phyloP scores from a whole-genome alignment of 2,329 filamentous ascomycete species.

The Nothopassalora personata region DNA sequence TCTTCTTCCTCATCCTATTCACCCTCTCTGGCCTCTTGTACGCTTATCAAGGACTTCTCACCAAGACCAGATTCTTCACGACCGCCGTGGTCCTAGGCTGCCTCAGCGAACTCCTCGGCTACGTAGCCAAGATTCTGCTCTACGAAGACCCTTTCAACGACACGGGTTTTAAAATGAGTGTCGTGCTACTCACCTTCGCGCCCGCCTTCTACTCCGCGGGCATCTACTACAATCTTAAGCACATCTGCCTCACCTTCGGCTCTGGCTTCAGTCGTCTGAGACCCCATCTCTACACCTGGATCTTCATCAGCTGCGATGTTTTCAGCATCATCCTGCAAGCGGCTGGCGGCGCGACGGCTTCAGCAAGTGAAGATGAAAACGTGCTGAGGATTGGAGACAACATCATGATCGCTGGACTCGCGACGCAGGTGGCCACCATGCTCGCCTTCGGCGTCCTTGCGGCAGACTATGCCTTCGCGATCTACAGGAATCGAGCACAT shows the following conservation, averaged over 20 bases:
- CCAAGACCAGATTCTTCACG: slow-evolving; percentile 38
- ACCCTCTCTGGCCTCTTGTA: slow-evolving; percentile 30
- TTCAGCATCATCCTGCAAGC: slow-evolving; percentile 56
- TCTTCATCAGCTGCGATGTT: slow-evolving; percentile 57
- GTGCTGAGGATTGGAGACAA: slow-evolving; percentile 47
- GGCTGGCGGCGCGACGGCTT: slow-evolving; percentile 53
- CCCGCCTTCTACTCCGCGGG: slow-evolving; percentile 44
- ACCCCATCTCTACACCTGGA: slow-evolving; percentile 42
- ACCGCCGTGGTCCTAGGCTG: slow-evolving; percentile 39
- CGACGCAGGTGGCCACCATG: slow-evolving; percentile 52
- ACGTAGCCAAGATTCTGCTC: slow-evolving; percentile 40
- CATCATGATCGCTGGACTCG: slow-evolving; percentile 55
- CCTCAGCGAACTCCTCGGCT: slow-evolving; percentile 40
- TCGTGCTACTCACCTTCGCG: slow-evolving; percentile 41
- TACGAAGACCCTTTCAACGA: slow-evolving; percentile 40
- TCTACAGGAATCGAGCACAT: slow-evolving; percentile 16
- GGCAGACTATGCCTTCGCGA: slow-evolving; percentile 32
- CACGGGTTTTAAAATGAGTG: slow-evolving; percentile 39
- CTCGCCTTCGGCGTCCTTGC: slow-evolving; percentile 43
- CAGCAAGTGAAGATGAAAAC: slow-evolving; percentile 40
- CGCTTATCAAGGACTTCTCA: slow-evolving; percentile 30
- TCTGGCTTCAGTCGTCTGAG: slow-evolving; percentile 24
- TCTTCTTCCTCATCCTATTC: slow-evolving; percentile 38
- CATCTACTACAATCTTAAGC: slow-evolving; percentile 39
- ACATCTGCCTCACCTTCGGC: slow-evolving; percentile 41